Base-by-base conservation (phyloP, 139 green algal genomes). In the Ettlia oleoabundans region DNA sequence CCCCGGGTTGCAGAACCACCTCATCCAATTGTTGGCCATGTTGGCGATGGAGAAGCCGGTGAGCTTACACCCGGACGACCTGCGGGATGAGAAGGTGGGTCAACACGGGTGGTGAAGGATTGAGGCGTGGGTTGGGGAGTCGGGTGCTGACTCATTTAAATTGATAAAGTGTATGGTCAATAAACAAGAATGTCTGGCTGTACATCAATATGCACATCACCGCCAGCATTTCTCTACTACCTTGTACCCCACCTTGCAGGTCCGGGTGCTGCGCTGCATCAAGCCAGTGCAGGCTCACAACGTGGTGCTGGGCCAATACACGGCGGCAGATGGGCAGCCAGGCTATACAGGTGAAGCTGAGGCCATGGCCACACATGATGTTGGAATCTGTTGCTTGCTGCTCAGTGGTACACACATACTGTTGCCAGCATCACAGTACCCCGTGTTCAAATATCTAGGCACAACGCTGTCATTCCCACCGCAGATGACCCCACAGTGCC, bases 251-350 rank as follows among this genome's bases (percentile, higher is more conserved):
- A 62, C 30, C 30, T 41, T 28, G 28, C 80, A 90, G 77, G 78
- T 88, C 37, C 89, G 89, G 67, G 81, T 99, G 61, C 89, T 99
- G 81, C 87, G 94, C 33, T 94, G 87, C 84, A 93, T 98, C 13
- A 30, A 82, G 24, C 88, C 92, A 0, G 81, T 96, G 7, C 76
- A 63, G 7, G 32, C 76, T 28, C 86, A 95, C 22, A 84, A 95
- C 53, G 82, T 85, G n/a, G 92, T 99, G 53, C 84, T 99, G 67
- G 97, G 96, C 43, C 97, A 99, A 89, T 99, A 99, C 91, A 87
- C 75, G 3, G 91, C 86, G 30, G 87, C 73, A 72, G 32, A 80
- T 22, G 78, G 65, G 41, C 76, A 83, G 75, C 65, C 74, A 28
- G 82, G 74, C 15, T 80, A 80, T 55, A 69, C 38, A 32, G 74